phyloP scores from a whole-genome alignment of 306 rosid species.

The Calophaca sinica region DNA sequence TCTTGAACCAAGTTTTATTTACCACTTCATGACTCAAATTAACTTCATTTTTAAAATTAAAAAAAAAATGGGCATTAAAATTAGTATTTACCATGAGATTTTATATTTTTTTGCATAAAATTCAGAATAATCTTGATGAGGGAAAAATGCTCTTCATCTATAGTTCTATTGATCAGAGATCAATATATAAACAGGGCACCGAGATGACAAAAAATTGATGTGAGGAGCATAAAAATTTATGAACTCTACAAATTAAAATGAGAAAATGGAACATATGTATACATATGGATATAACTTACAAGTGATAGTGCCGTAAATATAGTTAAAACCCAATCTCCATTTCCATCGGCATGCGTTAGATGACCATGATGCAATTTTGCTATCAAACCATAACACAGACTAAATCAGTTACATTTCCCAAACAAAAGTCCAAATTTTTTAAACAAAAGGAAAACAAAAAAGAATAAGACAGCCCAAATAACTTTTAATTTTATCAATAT shows the following conservation, averaged over 20 bases:
- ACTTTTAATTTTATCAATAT: slow-evolving; percentile 14
- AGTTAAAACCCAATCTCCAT: slow-evolving; percentile 96
- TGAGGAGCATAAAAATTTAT: slow-evolving; percentile 8
- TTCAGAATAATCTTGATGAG: slow-evolving; percentile 16
- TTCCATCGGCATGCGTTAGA: slow-evolving; percentile 92
- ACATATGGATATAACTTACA: slow-evolving; percentile 61
- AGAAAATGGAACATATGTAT: slow-evolving; percentile 6
- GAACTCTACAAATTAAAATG: slow-evolving; percentile 12
- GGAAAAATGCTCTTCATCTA: slow-evolving; percentile 24
- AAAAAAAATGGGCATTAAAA: not conserved
- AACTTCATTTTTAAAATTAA: not conserved
- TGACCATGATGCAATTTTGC: slow-evolving; percentile 96
- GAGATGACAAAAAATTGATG: slow-evolving; percentile 6
- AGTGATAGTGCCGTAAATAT: slow-evolving; percentile 86
- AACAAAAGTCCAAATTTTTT: slow-evolving; percentile 18
- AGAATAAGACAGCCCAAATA: slow-evolving; percentile 2
- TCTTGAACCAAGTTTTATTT: slow-evolving; percentile 3
- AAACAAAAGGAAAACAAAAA: not conserved
- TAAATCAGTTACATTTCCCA: slow-evolving; percentile 33
- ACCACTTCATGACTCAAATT: not conserved
- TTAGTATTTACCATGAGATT: not conserved
- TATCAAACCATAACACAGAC: slow-evolving; percentile 50
- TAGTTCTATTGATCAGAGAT: slow-evolving; percentile 21
- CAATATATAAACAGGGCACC: slow-evolving; percentile 3
- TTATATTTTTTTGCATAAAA: slow-evolving; percentile 4